Evolutionary conservation across 352 stramenopile genomes (phyloP).

Genomic region (Globisporangium cederbergense): DNA sequence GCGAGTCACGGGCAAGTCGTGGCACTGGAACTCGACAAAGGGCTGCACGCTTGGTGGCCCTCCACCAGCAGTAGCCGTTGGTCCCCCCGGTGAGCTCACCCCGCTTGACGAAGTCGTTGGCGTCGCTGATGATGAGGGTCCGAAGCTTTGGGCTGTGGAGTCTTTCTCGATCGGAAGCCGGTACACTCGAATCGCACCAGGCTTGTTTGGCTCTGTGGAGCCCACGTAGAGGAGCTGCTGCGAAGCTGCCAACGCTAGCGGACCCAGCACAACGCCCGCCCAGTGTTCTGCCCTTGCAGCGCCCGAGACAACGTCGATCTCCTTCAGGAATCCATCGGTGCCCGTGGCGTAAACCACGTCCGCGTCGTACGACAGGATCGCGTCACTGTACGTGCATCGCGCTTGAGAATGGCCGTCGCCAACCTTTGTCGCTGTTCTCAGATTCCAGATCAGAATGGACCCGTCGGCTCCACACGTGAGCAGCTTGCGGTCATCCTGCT

Average conservation of each 20-base stretch:
- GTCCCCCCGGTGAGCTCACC: slow-evolving; percentile 18
- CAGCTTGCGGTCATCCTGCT: slow-evolving; percentile 71
- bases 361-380: slow-evolving; percentile 51
- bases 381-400: slow-evolving; percentile 69
- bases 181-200: slow-evolving; percentile 73
- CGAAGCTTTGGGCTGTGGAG: slow-evolving; percentile 15
- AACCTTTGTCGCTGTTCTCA: slow-evolving; percentile 69
- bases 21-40: slow-evolving; percentile 74
- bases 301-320: slow-evolving; percentile 80
- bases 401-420: slow-evolving; percentile 77
- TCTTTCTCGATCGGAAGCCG: slow-evolving; percentile 68
- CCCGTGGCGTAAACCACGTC: slow-evolving; percentile 87
- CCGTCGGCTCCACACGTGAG: slow-evolving; percentile 76
- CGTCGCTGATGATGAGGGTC: slow-evolving; percentile 1
- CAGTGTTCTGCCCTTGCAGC: slow-evolving; percentile 56
- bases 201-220: slow-evolving; percentile 64
- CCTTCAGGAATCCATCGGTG: slow-evolving; percentile 88
- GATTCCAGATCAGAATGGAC: slow-evolving; percentile 73
- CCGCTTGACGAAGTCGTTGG: slow-evolving; percentile 13
- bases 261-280: slow-evolving; percentile 53
- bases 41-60: slow-evolving; percentile 15
- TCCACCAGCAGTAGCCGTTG: slow-evolving; percentile 3
- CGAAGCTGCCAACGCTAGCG: slow-evolving; percentile 78
- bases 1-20: slow-evolving; percentile 71
- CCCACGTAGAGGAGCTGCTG: slow-evolving; percentile 90